Base-by-base conservation (phyloP, 2,329 filamentous ascomycete genomes). In the Pleurostoma richardsiae region DNA sequence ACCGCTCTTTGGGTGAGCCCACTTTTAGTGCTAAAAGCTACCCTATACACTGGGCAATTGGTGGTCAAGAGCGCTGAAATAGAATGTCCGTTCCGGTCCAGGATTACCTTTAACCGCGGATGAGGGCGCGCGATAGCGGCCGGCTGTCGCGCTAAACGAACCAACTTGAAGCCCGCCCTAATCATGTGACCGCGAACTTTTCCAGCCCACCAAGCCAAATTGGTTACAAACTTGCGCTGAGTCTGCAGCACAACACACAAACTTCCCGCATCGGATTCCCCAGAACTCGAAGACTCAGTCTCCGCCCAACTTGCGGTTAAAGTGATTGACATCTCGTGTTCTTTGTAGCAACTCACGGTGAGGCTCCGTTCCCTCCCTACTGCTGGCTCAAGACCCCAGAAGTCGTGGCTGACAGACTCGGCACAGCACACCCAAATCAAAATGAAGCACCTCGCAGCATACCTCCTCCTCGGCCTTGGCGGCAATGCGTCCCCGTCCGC, bases 391-490 rank as follows among this genome's bases (percentile, higher is more conserved):
- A 19, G 19, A 19, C 19, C 19, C 19, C 19, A 19, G 19, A 19
- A 19, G 19, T 19, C 19, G 19, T 19, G 19, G 19, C 19, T 19
- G 19, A 19, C 19, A 19, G 19, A 19, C 19, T 19, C 19, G 19
- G 19, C 19, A 36, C 33, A 36, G 8, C 33, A 27, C 44, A 51
- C 49, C 58, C 59, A 66, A 61, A 67, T 63, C 72, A 95, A 85
- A 90, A 97, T 99, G 94, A 97, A 99, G 91, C 86, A 97, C 80
- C 87, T 99, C 80, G 94, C 94, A 72, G 92, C 94, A 72, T 97
- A 95, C 85, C 90, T 99, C 69, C 92, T 99, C 70, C 89, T 97
- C 74, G 77, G 79, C 78, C 87, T 97, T 63, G 92, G 82, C 72
- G 94, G 94, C 77, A 97, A 96, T 83, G 72, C 81, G 78, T 83